These are phyloP conservation scores for Diaporthe velutina DNA, from an alignment of 2,329 filamentous ascomycete genomes.

Conservation along the genomic window DNA sequence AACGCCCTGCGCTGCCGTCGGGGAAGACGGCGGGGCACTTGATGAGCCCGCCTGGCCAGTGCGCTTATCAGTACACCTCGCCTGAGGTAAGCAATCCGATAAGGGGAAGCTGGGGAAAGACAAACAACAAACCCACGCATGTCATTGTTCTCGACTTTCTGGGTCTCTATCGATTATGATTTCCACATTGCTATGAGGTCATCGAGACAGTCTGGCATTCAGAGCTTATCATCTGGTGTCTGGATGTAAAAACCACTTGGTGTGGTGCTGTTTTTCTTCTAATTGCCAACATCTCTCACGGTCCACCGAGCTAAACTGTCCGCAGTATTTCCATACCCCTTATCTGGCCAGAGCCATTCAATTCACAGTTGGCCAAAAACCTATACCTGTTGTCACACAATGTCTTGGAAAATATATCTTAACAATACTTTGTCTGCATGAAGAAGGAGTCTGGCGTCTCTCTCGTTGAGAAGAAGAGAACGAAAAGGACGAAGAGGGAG, in stretches of 20 bases:
- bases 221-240: no score
- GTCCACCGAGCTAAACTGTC: background rate
- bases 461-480: background rate
- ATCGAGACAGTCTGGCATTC: no score
- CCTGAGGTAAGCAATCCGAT: slow-evolving; percentile 1
- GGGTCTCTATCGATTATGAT: no score
- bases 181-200: background rate
- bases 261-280: background rate
- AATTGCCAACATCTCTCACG: background rate
- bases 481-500: no score
- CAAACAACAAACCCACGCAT: background rate
- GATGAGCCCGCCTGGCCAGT: slow-evolving; percentile 3
- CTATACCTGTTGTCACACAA: background rate
- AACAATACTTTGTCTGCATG: no score
- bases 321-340: background rate
- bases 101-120: background rate
- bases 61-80: slow-evolving; percentile 6
- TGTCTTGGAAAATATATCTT: background rate
- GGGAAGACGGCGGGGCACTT: slow-evolving; percentile 12
- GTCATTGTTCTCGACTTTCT: background rate
- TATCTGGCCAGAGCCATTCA: background rate
- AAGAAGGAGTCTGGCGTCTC: background rate
- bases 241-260: no score
- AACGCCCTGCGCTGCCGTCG: background rate
- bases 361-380: no score